Evolutionary conservation across 2,329 filamentous ascomycete genomes (phyloP).

Genomic region (Spiromastix sp.): DNA sequence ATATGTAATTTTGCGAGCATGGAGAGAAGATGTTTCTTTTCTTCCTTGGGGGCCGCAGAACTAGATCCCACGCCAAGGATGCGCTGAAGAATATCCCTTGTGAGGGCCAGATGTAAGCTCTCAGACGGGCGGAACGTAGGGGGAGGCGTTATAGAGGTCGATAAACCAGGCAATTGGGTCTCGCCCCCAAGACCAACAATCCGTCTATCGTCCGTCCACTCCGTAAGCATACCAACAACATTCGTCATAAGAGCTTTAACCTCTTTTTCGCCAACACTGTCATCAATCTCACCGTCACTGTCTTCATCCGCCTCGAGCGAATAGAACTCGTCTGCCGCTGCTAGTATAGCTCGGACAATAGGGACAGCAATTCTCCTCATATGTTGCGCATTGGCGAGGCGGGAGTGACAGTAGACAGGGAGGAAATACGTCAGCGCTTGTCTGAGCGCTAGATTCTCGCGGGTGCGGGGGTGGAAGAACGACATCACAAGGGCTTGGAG

Average conservation of each 20-base stretch:
- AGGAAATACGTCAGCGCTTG: constrained; percentile 90
- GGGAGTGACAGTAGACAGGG: constrained; percentile 84
- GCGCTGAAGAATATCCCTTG: constrained; percentile 65
- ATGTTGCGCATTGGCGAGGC: constrained; percentile 68
- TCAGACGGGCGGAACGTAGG: constrained; percentile 50
- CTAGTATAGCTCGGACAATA: constrained; percentile 59
- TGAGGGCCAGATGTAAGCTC: constrained; percentile 71
- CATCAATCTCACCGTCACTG: constrained; percentile 63
- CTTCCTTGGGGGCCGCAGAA: constrained; percentile 49
- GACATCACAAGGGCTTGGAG: constrained; percentile 73
- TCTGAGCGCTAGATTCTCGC: constrained; percentile 67
- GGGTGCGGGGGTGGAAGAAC: constrained; percentile 81
- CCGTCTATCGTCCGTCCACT: constrained; percentile 92
- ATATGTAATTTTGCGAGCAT: constrained; percentile 78
- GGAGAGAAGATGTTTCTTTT: constrained; percentile 69
- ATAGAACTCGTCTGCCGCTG: constrained; percentile 52
- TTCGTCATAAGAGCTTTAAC: constrained; percentile 53
- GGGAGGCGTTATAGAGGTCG: not conserved
- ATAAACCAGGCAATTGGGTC: constrained; percentile 41
- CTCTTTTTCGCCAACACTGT: constrained; percentile 60
- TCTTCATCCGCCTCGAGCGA: constrained; percentile 62
- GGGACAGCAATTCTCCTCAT: constrained; percentile 67
- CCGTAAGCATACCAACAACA: constrained; percentile 67
- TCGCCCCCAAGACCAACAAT: constrained; percentile 50
- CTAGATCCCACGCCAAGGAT: constrained; percentile 42